Conservation (phyloP, 768 basidiomycete genomes). For the Tricholoma saponaceum region DNA sequence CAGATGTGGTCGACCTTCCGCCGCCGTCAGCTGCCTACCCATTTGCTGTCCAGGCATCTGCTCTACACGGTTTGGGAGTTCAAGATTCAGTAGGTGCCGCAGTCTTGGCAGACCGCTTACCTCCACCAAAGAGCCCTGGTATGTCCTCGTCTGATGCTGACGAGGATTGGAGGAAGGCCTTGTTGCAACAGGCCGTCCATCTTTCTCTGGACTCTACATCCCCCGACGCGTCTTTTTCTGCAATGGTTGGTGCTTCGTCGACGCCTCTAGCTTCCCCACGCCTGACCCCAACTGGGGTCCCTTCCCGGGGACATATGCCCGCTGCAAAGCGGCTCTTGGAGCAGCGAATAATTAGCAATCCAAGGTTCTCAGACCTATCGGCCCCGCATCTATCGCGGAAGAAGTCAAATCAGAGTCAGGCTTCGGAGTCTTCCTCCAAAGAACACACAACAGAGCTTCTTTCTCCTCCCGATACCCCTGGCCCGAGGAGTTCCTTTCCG, state of each 20-base stretch:
- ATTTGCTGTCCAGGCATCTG: conserved; percentile 73
- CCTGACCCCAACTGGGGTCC: conserved; percentile 6
- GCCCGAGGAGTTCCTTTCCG: conserved; percentile 42
- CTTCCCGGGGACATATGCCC: conserved; percentile 11
- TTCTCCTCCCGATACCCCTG: conserved; percentile 21
- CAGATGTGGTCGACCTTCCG: conserved; percentile 78
- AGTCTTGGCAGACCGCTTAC: conserved; percentile 69
- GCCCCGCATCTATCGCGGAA: conserved; percentile 20
- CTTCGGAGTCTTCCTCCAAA: conserved; percentile 19
- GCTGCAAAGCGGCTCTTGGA: conserved; percentile 30
- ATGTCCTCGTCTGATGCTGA: conserved; percentile 51
- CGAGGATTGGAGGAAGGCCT: conserved; percentile 70
- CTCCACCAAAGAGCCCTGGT: conserved; percentile 61
- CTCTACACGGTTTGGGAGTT: conserved; percentile 67
- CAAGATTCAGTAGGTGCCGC: conserved; percentile 74
- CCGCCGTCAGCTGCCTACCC: conserved; percentile 64
- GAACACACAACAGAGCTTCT: conserved; percentile 24
- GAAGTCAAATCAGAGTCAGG: conserved; percentile 25
- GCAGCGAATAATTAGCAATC: conserved; percentile 41
- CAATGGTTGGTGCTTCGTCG: conserved; percentile 28
- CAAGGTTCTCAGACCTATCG: conserved; percentile 20
- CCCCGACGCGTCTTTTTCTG: conserved; percentile 42
- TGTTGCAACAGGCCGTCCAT: conserved; percentile 75
- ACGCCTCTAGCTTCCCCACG: conserved; percentile 37
- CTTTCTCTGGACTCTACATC: conserved; percentile 60